Evolutionary conservation across 306 rosid genomes (phyloP).

Genomic region (Arachis stenosperma): DNA sequence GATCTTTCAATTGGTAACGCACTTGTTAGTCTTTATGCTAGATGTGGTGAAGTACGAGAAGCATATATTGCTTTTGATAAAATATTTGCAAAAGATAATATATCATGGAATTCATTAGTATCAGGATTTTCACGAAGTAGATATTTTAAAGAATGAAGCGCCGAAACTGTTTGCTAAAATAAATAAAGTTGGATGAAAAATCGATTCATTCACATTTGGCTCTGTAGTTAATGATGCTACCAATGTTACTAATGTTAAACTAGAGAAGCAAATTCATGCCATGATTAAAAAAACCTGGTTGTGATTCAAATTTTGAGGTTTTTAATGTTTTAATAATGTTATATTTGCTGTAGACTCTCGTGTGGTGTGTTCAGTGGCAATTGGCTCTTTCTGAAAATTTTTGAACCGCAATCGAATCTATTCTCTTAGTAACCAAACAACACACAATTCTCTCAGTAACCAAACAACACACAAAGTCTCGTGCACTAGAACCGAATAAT

Average conservation of each 20-base stretch:
- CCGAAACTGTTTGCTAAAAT: conserved; percentile 62
- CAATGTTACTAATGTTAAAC: conserved; percentile 62
- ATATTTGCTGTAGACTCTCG: conserved; percentile 62
- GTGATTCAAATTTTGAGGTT: conserved; percentile 73
- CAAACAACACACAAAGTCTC: neutral
- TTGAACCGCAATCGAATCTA: neutral
- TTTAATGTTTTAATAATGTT: conserved; percentile 79
- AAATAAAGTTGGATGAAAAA: conserved; percentile 59
- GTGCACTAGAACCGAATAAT: conserved; percentile 42
- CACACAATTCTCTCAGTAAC: conserved; percentile 26
- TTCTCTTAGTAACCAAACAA: too few species aligned
- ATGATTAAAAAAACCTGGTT: conserved; percentile 68
- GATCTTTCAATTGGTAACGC: conserved; percentile 82
- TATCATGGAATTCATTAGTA: conserved; percentile 83
- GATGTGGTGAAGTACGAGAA: conserved; percentile 68
- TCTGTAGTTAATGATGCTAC: conserved; percentile 82
- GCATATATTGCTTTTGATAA: conserved; percentile 68
- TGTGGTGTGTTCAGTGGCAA: conserved; percentile 34
- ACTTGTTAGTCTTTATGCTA: conserved; percentile 82
- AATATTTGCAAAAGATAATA: conserved; percentile 60
- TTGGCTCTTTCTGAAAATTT: neutral
- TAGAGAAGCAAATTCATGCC: conserved; percentile 79
- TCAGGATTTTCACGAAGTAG: conserved; percentile 88
- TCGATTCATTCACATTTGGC: conserved; percentile 76
- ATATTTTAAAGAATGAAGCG: conserved; percentile 65